These are phyloP conservation scores for Debaryomyces robertsiae DNA, from an alignment of 1,139 yeast species.

Conservation along the genomic window DNA sequence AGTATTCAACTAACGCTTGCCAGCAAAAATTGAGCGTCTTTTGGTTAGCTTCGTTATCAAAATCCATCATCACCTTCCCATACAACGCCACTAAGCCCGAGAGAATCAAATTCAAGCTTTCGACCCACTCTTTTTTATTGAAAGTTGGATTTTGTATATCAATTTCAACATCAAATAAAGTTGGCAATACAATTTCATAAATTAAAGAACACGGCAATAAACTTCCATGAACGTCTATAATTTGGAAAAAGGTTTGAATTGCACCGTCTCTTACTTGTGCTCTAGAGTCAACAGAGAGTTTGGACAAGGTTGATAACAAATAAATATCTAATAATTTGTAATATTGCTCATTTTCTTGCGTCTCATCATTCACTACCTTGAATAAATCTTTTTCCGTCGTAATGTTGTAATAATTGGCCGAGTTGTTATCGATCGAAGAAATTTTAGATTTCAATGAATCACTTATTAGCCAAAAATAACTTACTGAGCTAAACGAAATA, in stretches of 20 bases:
- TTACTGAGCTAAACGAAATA: conserved; percentile 85
- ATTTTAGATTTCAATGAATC: conserved; percentile 59
- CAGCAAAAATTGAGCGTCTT: conserved; percentile 39
- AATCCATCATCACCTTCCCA: conserved; percentile 42
- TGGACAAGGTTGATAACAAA: conserved; percentile 60
- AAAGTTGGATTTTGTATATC: conserved; percentile 15
- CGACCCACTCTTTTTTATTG: conserved; percentile 49
- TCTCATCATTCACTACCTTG: conserved; percentile 21
- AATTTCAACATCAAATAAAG: conserved; percentile 26
- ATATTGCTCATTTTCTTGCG: conserved; percentile 20
- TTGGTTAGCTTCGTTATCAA: conserved; percentile 20
- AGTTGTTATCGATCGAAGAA: conserved; percentile 17
- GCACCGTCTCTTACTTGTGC: conserved; percentile 89
- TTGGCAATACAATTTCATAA: conserved; percentile 51
- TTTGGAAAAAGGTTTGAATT: conserved; percentile 81
- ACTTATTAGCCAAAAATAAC: conserved; percentile 89
- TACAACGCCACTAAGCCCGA: conserved; percentile 61
- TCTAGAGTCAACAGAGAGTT: conserved; percentile 62
- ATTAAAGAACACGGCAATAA: conserved; percentile 58
- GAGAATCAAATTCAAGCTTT: conserved; percentile 57
- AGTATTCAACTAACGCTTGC: conserved; percentile 54
- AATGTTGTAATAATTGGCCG: conserved; percentile 8
- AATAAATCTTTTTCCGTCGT: conserved; percentile 24
- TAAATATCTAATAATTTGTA: conserved; percentile 60
- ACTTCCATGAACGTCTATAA: conserved; percentile 75